Evolutionary conservation across 495 filamentous ascomycete genomes (phyloP), one percentile per base, ranked within the genome.

Genomic region (Neurospora sp.): DNA sequence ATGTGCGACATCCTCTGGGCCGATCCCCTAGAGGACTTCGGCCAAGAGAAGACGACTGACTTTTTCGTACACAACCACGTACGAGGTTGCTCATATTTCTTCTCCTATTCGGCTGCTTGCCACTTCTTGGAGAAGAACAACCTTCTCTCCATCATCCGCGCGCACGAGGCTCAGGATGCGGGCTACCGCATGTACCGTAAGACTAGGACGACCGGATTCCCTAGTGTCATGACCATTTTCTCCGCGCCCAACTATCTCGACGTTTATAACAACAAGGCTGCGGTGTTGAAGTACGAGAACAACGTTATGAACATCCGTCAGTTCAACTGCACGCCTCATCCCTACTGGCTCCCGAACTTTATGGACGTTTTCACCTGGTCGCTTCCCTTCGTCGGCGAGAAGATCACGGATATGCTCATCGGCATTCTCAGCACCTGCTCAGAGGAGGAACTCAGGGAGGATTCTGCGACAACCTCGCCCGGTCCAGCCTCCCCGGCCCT

Each of bases 341-440:
- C 96, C 18, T 99, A 98, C 83, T 99, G 96, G 96, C 89, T 99
- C 42, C 96, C 96, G 65, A 99, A 99, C 83, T 99, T 99, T 81
- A 99, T 99, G 96, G 96, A 99, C 79, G 96, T 99, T 69, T 98
- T 99, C 82, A 99, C 96, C 47, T 99, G 96, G 96, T 98, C 96
- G 39, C 85, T 99, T 69, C 96, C 96, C 2, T 99, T 99, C 83
- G 96, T 99, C 59, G 96, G 96, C 74, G 96, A 99, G 83, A 99
- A 99, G 86, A 97, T 99, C 77, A 98, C 96, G 39, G 96, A 99
- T 78, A 99, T 99, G 96, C 89, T 99, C 59, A 98, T 99, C 77
- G 96, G 94, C 45, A 99, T 99, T 78, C 87, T 99, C 75, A 97
- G 96, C 84, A 98, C 92, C 71, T 97, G 94, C 86, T 97, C 96